Conservation (phyloP, 78 protist species). For the Polysphondylium violaceum region DNA sequence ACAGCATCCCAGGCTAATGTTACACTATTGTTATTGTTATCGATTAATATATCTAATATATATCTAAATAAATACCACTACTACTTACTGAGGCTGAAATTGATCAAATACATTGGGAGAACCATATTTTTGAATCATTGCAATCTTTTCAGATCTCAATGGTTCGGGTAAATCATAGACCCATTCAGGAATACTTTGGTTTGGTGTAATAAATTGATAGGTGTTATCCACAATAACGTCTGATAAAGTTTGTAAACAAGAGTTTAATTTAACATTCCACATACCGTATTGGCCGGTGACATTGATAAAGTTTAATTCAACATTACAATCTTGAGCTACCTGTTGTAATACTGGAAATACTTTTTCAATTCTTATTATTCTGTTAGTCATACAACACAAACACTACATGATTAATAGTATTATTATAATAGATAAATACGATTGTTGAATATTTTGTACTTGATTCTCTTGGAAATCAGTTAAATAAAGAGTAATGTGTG, state of each 20-base stretch:
- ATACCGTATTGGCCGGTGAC: constrained; percentile 62
- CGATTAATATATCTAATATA: background rate
- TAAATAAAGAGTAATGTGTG: constrained; percentile 77
- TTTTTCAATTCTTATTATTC: background rate
- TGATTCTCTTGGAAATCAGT: constrained; percentile 38
- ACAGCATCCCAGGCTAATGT: constrained; percentile 78
- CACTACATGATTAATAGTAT: background rate
- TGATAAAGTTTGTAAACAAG: constrained; percentile 68
- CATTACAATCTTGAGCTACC: constrained; percentile 13
- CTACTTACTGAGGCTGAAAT: constrained; percentile 81
- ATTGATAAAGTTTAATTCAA: background rate
- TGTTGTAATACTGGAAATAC: constrained; percentile 10
- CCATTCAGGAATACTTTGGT: constrained; percentile 78
- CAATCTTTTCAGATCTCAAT: constrained; percentile 60
- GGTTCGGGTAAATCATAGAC: constrained; percentile 74
- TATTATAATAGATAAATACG: background rate
- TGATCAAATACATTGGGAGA: constrained; percentile 81
- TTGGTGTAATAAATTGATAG: constrained; percentile 60
- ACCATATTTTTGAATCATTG: constrained; percentile 67
- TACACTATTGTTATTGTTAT: constrained; percentile 3
- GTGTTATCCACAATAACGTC: constrained; percentile 77
- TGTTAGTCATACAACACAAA: too few relatives aligned
- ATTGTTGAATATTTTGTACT: constrained; percentile 8
- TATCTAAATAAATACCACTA: background rate
- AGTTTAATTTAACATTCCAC: constrained; percentile 33